These are phyloP conservation scores for Phaffia tasmanica DNA, from an alignment of 768 basidiomycete genomes.

Conservation along the genomic window DNA sequence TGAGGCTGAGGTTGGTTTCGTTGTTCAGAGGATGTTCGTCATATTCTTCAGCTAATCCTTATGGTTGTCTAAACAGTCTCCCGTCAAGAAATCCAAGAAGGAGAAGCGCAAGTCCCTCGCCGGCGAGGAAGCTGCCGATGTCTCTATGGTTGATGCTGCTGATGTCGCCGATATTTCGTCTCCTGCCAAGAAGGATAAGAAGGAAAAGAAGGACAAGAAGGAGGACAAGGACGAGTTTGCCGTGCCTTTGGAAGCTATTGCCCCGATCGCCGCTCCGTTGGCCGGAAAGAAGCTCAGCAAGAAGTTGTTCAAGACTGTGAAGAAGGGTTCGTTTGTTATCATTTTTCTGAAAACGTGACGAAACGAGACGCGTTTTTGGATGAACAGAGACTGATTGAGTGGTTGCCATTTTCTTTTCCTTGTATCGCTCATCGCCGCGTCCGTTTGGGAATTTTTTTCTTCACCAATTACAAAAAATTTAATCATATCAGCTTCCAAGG, in stretches of 20 bases:
- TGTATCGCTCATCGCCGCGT: background rate
- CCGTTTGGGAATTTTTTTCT: background rate
- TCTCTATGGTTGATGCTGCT: conserved; percentile 42
- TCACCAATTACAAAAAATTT: too few relatives aligned
- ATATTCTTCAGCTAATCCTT: background rate
- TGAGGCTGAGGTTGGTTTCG: background rate
- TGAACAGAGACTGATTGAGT: background rate
- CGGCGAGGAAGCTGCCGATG: conserved; percentile 28
- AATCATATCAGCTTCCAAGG: conserved; percentile 62
- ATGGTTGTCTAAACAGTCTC: background rate
- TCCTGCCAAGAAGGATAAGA: conserved; percentile 35
- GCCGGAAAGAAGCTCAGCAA: conserved; percentile 88
- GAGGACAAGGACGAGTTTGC: conserved; percentile 56
- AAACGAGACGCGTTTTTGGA: background rate
- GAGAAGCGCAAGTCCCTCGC: conserved; percentile 35
- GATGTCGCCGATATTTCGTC: conserved; percentile 27
- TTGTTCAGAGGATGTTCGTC: background rate
- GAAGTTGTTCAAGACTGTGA: conserved; percentile 88
- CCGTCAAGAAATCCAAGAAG: conserved; percentile 41
- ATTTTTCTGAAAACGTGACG: background rate
- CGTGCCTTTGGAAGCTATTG: conserved; percentile 68
- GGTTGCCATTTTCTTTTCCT: conserved; percentile 32
- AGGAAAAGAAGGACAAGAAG: conserved; percentile 30
- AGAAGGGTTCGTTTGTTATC: conserved; percentile 51
- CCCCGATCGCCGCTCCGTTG: conserved; percentile 86